Evolutionary conservation across 495 filamentous ascomycete genomes (phyloP).

Genomic region (Xylaria castorea): DNA sequence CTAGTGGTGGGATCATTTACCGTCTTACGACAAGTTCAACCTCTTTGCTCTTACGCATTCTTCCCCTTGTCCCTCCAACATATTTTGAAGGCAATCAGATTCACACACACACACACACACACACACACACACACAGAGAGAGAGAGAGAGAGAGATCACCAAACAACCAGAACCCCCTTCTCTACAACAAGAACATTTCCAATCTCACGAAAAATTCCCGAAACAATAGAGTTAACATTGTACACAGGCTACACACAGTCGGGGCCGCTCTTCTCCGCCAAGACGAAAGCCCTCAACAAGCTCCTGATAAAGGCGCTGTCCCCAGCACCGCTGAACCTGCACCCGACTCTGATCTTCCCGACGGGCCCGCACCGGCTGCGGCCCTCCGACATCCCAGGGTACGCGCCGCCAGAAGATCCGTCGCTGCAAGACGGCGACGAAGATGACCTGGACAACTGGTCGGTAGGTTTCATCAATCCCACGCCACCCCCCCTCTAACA

Average conservation of each 20-base stretch:
- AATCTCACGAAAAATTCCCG: neutral
- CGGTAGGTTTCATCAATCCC: constrained; percentile 31
- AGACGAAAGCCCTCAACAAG: constrained; percentile 87
- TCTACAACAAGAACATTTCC: neutral
- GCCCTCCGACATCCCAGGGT: constrained; percentile 75
- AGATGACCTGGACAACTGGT: constrained; percentile 68
- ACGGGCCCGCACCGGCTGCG: constrained; percentile 67
- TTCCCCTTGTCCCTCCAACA: neutral
- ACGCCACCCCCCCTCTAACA: neutral
- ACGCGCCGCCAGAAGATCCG: constrained; percentile 38
- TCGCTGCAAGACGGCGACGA: constrained; percentile 35
- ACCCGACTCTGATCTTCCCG: constrained; percentile 66
- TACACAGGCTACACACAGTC: constrained; percentile 85
- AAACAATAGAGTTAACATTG: neutral
- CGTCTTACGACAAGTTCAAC: too few relatives aligned
- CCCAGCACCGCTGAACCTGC: constrained; percentile 56
- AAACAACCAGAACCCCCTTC: neutral
- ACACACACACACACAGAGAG: too few relatives aligned
- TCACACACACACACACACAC: too few relatives aligned
- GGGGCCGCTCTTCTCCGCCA: constrained; percentile 82
- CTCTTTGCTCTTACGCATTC: neutral
- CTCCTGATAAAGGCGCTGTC: constrained; percentile 73
- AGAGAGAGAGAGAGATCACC: too few relatives aligned
- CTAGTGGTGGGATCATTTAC: too few relatives aligned
- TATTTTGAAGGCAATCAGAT: neutral